Percentiles rank a stretch among this genome's conserved stretches.
Evolutionary conservation across 768 basidiomycete genomes (phyloP).

Genomic region (Mycena belliarum): DNA sequence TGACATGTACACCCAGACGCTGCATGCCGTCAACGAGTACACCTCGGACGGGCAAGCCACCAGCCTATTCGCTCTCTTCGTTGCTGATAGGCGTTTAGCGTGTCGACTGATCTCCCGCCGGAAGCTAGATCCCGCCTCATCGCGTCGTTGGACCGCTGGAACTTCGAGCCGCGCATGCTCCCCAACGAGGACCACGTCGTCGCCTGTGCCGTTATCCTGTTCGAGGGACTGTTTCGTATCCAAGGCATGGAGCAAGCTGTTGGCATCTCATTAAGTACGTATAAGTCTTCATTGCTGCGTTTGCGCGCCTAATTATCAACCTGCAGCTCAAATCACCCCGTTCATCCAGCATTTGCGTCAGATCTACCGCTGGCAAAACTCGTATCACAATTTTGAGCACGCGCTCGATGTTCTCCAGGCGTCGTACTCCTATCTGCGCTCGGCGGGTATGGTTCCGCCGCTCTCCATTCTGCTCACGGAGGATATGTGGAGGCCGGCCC

Average conservation of each 20-base stretch:
- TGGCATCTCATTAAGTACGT: constrained; percentile 61
- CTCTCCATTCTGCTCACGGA: constrained; percentile 62
- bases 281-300: constrained; percentile 9
- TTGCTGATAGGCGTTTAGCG: constrained; percentile 29
- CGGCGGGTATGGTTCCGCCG: constrained; percentile 81
- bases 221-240: constrained; percentile 81
- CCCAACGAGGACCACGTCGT: constrained; percentile 75
- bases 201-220: constrained; percentile 80
- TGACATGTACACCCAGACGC: constrained; percentile 83
- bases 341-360: constrained; percentile 89
- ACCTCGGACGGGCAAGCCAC: constrained; percentile 43
- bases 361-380: constrained; percentile 88
- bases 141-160: constrained; percentile 72
- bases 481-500: constrained; percentile 41
- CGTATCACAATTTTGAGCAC: constrained; percentile 98
- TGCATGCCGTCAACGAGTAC: constrained; percentile 66
- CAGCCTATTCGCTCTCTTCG: not conserved
- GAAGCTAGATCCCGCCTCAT: constrained; percentile 66
- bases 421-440: constrained; percentile 78
- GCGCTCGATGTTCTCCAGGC: constrained; percentile 97
- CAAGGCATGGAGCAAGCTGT: constrained; percentile 68
- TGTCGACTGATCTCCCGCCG: constrained; percentile 47
- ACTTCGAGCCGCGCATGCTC: constrained; percentile 87
- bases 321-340: constrained; percentile 67
- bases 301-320: constrained; percentile 11